Evolutionary conservation across 495 filamentous ascomycete genomes (phyloP).

Genomic region (Antarctomyces pellizariae): DNA sequence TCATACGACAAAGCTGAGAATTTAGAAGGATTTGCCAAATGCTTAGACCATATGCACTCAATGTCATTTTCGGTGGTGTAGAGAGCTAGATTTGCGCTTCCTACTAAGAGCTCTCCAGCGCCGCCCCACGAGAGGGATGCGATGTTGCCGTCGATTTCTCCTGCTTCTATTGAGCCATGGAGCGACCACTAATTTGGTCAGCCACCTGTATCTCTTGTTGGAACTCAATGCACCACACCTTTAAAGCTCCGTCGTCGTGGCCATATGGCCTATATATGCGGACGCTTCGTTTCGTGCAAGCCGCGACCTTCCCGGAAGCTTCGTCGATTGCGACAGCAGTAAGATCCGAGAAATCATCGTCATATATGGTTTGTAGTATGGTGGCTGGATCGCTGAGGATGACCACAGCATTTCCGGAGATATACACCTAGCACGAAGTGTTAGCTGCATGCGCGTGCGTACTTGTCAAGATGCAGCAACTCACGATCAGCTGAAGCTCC

Average conservation of each 20-base stretch:
- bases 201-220: constrained; percentile 1
- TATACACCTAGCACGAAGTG: constrained; percentile 40
- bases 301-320: constrained; percentile 63
- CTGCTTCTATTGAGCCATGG: constrained; percentile 16
- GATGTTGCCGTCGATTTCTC: constrained; percentile 9
- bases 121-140: constrained; percentile 40
- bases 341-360: constrained; percentile 47
- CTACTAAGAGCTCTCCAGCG: constrained; percentile 59
- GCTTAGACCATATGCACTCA: constrained; percentile 44
- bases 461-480: constrained; percentile 7
- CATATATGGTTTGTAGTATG: constrained; percentile 77
- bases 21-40: constrained; percentile 47
- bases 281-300: constrained; percentile 35
- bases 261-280: constrained; percentile 64
- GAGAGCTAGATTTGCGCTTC: constrained; percentile 44
- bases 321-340: constrained; percentile 61
- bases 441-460: constrained; percentile 1
- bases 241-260: constrained; percentile 39
- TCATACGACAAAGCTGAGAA: constrained; percentile 70
- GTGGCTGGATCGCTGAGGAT: constrained; percentile 53
- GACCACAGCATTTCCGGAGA: constrained; percentile 68
- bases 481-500: constrained; percentile 55
- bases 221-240: constrained; percentile 20
- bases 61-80: constrained; percentile 32
- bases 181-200: constrained; percentile 27